Evolutionary conservation across 2,329 filamentous ascomycete genomes (phyloP).

Genomic region (Fusarium phyllophilum): DNA sequence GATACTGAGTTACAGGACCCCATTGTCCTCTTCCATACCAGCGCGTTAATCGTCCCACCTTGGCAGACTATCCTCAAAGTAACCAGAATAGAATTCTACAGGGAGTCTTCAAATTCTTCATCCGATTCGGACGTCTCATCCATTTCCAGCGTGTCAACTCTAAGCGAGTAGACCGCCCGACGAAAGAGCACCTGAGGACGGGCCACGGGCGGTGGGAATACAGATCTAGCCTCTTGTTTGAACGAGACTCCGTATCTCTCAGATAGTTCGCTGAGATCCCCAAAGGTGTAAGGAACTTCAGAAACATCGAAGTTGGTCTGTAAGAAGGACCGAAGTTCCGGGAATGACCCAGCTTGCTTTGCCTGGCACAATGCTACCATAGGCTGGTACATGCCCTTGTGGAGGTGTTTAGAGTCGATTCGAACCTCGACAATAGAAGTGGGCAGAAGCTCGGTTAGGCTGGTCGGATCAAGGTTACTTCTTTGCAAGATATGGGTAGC

Average conservation of each 20-base stretch:
- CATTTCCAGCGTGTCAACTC: too few relatives aligned
- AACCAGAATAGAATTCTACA: not conserved
- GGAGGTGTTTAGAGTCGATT: not conserved
- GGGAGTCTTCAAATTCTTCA: too few relatives aligned
- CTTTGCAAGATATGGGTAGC: too few relatives aligned
- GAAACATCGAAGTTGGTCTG: not conserved
- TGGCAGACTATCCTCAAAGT: not conserved
- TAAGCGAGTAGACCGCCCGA: accelerated
- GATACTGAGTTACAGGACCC: not conserved
- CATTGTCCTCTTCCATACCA: not conserved
- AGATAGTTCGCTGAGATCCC: not conserved
- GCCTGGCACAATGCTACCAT: not conserved
- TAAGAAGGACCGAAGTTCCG: not conserved
- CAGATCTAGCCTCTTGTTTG: not conserved
- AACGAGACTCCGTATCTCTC: not conserved
- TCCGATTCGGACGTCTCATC: too few relatives aligned
- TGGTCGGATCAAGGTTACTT: not conserved
- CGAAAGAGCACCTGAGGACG: accelerated
- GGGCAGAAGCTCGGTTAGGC: not conserved
- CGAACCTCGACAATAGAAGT: not conserved
- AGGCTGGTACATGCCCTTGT: not conserved
- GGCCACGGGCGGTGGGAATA: not conserved
- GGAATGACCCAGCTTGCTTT: not conserved
- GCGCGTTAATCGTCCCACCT: too few relatives aligned
- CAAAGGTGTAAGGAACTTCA: not conserved